Percentiles rank a stretch among this genome's conserved stretches.
phyloP scores from a whole-genome alignment of 2,329 filamentous ascomycete species.

The Aspergillus ochraceus region DNA sequence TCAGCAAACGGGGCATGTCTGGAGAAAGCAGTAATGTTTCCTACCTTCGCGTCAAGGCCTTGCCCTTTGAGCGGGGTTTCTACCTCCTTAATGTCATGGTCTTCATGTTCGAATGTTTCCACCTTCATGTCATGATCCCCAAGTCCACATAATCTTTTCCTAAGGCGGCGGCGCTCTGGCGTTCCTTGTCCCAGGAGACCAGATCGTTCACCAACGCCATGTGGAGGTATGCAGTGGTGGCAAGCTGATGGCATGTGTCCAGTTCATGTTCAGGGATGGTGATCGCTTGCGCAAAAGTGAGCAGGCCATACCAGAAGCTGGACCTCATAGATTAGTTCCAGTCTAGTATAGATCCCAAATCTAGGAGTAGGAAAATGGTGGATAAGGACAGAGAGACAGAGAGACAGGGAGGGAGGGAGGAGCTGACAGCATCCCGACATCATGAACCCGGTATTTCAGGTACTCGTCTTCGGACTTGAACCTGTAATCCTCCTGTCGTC shows the following conservation, averaged over 20 bases:
- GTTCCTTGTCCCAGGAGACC: conserved; percentile 41
- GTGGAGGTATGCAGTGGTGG: conserved; percentile 29
- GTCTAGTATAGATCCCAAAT: no score
- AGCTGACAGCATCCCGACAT: conserved; percentile 28
- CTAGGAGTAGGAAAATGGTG: no score
- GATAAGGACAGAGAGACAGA: no score
- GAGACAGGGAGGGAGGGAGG: no score
- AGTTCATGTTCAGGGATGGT: conserved; percentile 39
- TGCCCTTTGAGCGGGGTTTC: no score
- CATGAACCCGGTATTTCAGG: conserved; percentile 26
- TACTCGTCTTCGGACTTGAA: conserved; percentile 30
- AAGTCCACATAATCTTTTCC: conserved; percentile 17
- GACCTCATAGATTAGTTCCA: no score
- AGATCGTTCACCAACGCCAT: conserved; percentile 41
- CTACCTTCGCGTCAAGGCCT: no score
- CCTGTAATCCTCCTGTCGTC: conserved; percentile 5
- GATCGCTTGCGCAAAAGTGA: conserved; percentile 41
- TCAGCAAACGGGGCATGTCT: no score
- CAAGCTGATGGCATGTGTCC: conserved; percentile 29
- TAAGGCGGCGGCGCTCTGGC: conserved; percentile 24
- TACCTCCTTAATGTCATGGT: no score
- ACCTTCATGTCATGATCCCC: no score
- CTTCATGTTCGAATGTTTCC: no score
- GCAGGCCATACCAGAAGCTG: conserved; percentile 32
- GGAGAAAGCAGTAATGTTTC: no score